These are phyloP conservation scores for Coemansia sp. DNA, from an alignment of 192 early-diverging fungal species.

Conservation along the genomic window DNA sequence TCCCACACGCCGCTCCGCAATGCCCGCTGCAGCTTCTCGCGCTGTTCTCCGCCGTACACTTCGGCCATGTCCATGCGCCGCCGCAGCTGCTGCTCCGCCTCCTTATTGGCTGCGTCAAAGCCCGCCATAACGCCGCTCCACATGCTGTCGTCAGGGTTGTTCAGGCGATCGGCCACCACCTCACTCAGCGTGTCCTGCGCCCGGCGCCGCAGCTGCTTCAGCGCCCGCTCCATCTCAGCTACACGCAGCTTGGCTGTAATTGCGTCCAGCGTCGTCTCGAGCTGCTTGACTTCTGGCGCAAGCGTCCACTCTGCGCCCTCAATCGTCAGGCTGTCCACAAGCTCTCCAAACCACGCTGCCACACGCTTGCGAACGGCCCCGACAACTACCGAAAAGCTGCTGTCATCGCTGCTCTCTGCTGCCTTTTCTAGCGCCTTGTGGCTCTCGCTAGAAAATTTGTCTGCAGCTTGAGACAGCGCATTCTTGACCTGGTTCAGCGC, in stretches of 20 bases:
- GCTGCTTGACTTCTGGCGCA: conserved; percentile 26
- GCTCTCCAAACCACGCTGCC: conserved; percentile 16
- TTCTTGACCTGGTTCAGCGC: conserved; percentile 89
- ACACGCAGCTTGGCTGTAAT: conserved; percentile 33
- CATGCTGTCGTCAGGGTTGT: conserved; percentile 64
- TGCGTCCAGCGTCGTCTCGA: conserved; percentile 28
- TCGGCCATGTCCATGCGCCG: conserved; percentile 56
- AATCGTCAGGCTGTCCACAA: conserved; percentile 20
- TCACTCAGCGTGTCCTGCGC: conserved; percentile 65
- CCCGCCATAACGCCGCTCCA: conserved; percentile 69
- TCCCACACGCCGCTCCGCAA: conserved; percentile 72
- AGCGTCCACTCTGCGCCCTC: conserved; percentile 34
- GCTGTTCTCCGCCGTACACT: conserved; percentile 57
- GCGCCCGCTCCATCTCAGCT: conserved; percentile 40
- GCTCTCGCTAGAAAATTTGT: conserved; percentile 60
- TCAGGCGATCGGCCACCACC: conserved; percentile 65
- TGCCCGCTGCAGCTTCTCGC: conserved; percentile 53
- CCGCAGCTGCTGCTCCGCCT: conserved; percentile 5
- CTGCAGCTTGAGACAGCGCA: conserved; percentile 70
- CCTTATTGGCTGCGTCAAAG: conserved; percentile 57
- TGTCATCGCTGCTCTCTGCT: conserved; percentile 2
- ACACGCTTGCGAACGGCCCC: conserved; percentile 23
- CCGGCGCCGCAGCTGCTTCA: conserved; percentile 15
- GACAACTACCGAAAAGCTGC: conserved; percentile 63
- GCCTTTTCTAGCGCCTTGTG: conserved; percentile 57